A percentile compares a stretch with the other conserved stretches of the same genome.
phyloP scores from a whole-genome alignment of 1,139 yeast species.

The Meyerozyma athensensis region DNA sequence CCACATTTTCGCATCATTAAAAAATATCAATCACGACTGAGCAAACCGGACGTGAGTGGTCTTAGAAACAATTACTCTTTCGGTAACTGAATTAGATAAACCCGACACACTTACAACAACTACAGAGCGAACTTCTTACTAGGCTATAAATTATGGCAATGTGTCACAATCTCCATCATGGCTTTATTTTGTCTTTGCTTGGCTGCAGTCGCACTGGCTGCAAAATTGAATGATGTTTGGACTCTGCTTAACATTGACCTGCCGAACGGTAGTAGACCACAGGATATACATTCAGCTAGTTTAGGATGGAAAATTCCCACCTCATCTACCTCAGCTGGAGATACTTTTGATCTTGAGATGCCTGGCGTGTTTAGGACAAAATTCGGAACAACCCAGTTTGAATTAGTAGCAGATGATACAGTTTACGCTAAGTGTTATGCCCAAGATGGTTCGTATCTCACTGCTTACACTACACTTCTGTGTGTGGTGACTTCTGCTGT shows the following conservation, averaged over 20 bases:
- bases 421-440: slow-evolving; percentile 13
- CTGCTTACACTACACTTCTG: slow-evolving; percentile 8
- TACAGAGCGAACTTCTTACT: no score
- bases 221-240: slow-evolving; percentile 8
- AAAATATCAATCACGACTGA: no score
- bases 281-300: slow-evolving; percentile 17
- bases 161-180: neutral
- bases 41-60: no score
- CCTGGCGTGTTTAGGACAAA: slow-evolving; percentile 18
- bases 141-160: neutral
- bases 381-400: slow-evolving; percentile 9
- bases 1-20: no score
- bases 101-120: no score
- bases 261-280: slow-evolving; percentile 11
- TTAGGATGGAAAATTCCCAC: slow-evolving; percentile 13
- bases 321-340: slow-evolving; percentile 9
- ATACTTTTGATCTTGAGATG: slow-evolving; percentile 12
- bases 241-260: slow-evolving; percentile 8
- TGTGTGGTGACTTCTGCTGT: slow-evolving; percentile 11
- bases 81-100: no score
- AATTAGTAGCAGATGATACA: slow-evolving; percentile 9
- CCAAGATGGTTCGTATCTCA: slow-evolving; percentile 13
- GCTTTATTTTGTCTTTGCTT: neutral
- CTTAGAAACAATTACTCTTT: no score
- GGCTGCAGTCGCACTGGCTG: slow-evolving; percentile 1